Conservation (phyloP, 345 rosid species). For the Mallotus nudiflorus region DNA sequence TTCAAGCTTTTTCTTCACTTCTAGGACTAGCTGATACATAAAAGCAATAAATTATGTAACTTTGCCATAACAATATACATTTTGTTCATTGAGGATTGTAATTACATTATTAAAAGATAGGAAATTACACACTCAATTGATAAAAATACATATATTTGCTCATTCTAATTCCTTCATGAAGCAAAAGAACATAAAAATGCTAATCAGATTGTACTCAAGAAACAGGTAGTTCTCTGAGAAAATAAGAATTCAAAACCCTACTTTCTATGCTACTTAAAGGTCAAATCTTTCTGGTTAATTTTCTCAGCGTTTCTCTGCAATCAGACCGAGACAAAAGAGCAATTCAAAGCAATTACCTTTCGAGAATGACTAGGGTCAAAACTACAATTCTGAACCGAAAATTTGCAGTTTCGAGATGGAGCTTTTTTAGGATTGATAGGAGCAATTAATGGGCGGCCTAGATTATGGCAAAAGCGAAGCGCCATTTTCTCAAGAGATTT, state of each 20-base stretch:
- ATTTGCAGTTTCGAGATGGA: slow-evolving; percentile 40
- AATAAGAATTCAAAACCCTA: background rate
- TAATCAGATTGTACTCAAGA: background rate
- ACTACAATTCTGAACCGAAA: slow-evolving; percentile 42
- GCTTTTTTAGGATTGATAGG: slow-evolving; percentile 22
- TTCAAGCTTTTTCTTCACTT: slow-evolving; percentile 71
- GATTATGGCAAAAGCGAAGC: slow-evolving; percentile 20
- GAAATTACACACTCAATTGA: too few relatives aligned
- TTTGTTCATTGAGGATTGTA: too few relatives aligned
- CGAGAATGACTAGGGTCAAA: slow-evolving; percentile 38
- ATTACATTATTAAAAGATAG: too few relatives aligned
- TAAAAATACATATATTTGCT: too few relatives aligned
- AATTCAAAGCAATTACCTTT: slow-evolving; percentile 34
- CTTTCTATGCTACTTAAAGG: background rate
- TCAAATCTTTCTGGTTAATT: slow-evolving; percentile 7
- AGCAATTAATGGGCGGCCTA: slow-evolving; percentile 23
- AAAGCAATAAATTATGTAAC: background rate
- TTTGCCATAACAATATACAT: too few relatives aligned
- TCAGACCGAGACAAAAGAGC: background rate
- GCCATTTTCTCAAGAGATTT: slow-evolving; percentile 30
- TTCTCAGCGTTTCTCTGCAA: slow-evolving; percentile 15
- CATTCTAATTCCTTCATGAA: background rate
- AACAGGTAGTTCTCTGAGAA: background rate
- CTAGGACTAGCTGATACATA: slow-evolving; percentile 61
- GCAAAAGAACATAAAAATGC: background rate